Conservation (phyloP, 192 early-diverging fungal species). For the Phlyctochytrium planicorne region DNA sequence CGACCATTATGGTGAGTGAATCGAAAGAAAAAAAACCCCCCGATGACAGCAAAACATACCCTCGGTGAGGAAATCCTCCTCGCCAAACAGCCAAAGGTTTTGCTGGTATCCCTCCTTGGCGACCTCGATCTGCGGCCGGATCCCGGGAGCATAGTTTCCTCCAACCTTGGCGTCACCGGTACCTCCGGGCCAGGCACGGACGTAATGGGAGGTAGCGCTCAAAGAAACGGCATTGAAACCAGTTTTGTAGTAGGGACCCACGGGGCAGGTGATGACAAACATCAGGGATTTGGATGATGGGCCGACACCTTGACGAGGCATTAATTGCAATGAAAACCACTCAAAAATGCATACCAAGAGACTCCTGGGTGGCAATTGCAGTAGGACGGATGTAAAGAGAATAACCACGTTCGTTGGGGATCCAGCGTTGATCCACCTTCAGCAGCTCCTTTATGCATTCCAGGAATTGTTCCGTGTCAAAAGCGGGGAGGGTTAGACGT, state of each 20-base stretch:
- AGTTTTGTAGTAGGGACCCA: slow-evolving; percentile 95
- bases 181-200: slow-evolving; percentile 94
- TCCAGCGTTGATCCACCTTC: slow-evolving; percentile 82
- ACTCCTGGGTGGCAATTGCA: slow-evolving; percentile 84
- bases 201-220: slow-evolving; percentile 79
- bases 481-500: slow-evolving; percentile 80
- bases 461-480: slow-evolving; percentile 75
- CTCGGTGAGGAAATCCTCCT: slow-evolving; percentile 83
- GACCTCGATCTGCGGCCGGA: slow-evolving; percentile 79
- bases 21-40: background rate
- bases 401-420: slow-evolving; percentile 87
- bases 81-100: slow-evolving; percentile 93
- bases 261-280: slow-evolving; percentile 88
- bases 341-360: slow-evolving; percentile 32
- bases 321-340: background rate
- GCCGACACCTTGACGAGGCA: slow-evolving; percentile 69
- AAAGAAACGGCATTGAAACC: slow-evolving; percentile 87
- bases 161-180: slow-evolving; percentile 93
- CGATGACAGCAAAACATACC: slow-evolving; percentile 15
- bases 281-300: slow-evolving; percentile 74
- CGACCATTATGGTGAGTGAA: background rate
- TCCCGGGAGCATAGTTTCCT: slow-evolving; percentile 83
- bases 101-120: slow-evolving; percentile 88
- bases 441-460: slow-evolving; percentile 83
- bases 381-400: slow-evolving; percentile 94